Conservation (phyloP, 306 rosid genomes). For the Pyrus communis region DNA sequence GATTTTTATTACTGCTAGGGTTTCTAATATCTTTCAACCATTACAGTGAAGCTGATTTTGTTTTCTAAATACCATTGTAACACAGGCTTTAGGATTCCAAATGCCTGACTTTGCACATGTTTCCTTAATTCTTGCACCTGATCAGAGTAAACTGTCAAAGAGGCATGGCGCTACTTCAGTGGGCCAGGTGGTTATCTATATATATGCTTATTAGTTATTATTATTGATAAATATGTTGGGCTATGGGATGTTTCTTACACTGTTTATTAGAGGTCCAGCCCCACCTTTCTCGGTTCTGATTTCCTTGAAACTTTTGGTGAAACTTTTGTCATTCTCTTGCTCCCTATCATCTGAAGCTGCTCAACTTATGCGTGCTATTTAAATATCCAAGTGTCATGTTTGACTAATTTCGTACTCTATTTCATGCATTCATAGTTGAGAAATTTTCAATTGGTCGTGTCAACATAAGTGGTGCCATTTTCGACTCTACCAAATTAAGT, state of each 20-base stretch:
- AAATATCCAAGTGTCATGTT: neutral
- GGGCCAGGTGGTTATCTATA: slow-evolving; percentile 7
- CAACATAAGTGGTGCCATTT: slow-evolving; percentile 89
- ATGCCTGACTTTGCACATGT: slow-evolving; percentile 50
- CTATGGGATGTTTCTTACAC: neutral
- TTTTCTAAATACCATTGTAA: neutral
- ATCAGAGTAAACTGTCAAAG: slow-evolving; percentile 90
- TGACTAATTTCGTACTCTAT: slow-evolving; percentile 9
- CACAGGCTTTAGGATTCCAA: slow-evolving; percentile 8
- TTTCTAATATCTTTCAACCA: neutral
- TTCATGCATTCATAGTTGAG: slow-evolving; percentile 51
- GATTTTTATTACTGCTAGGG: neutral
- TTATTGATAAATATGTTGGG: neutral
- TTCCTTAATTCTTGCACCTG: slow-evolving; percentile 95
- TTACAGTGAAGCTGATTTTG: neutral
- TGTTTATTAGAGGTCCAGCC: neutral
- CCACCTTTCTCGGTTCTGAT: neutral
- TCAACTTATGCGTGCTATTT: neutral
- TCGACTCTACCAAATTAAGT: slow-evolving; percentile 46
- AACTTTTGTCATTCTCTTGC: slow-evolving; percentile 1
- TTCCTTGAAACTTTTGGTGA: slow-evolving; percentile 29
- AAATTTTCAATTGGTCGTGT: slow-evolving; percentile 79
- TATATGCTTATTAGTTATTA: neutral
- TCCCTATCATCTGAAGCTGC: neutral
- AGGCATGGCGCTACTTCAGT: slow-evolving; percentile 98